A percentile compares a stretch with the other conserved stretches of the same genome.
phyloP scores from a whole-genome alignment of 768 basidiomycete species.

The Gloeopeniophorella convolvens region DNA sequence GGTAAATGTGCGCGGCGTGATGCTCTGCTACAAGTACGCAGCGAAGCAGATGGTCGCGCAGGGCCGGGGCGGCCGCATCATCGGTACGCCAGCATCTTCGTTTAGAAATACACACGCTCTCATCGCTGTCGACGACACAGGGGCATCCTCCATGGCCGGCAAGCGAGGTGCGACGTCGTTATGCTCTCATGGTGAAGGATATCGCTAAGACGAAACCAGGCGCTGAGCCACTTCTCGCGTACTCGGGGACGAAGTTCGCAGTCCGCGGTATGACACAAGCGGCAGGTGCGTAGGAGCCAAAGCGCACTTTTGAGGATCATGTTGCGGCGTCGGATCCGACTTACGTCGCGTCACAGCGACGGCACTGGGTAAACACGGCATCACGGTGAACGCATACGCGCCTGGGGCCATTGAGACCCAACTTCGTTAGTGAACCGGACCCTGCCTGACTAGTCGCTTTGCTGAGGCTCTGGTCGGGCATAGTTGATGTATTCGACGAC shows the following conservation, averaged over 20 bases:
- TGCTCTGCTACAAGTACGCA: constrained; percentile 24
- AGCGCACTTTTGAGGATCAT: too few relatives aligned
- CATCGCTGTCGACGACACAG: background rate
- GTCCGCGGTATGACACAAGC: constrained; percentile 22
- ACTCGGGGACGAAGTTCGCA: constrained; percentile 22
- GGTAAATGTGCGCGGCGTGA: constrained; percentile 13
- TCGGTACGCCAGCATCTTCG: constrained; percentile 1
- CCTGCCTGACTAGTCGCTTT: background rate
- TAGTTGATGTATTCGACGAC: constrained; percentile 2
- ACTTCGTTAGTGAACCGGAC: constrained; percentile 10
- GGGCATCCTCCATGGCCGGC: constrained; percentile 12
- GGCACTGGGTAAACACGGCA: constrained; percentile 16
- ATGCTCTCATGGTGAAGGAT: background rate
- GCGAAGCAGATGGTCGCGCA: constrained; percentile 22
- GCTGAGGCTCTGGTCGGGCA: background rate
- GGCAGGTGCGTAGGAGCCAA: constrained; percentile 11
- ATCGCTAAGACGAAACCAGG: background rate
- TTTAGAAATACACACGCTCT: background rate
- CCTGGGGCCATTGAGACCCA: constrained; percentile 19
- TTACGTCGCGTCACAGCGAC: constrained; percentile 6
- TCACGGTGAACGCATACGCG: constrained; percentile 25
- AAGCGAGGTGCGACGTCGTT: constrained; percentile 7
- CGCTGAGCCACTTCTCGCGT: background rate
- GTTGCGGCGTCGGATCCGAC: background rate
- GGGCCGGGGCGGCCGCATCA: constrained; percentile 15